phyloP scores from a whole-genome alignment of 192 early-diverging fungal genomes.

The Coemansia sp. region DNA sequence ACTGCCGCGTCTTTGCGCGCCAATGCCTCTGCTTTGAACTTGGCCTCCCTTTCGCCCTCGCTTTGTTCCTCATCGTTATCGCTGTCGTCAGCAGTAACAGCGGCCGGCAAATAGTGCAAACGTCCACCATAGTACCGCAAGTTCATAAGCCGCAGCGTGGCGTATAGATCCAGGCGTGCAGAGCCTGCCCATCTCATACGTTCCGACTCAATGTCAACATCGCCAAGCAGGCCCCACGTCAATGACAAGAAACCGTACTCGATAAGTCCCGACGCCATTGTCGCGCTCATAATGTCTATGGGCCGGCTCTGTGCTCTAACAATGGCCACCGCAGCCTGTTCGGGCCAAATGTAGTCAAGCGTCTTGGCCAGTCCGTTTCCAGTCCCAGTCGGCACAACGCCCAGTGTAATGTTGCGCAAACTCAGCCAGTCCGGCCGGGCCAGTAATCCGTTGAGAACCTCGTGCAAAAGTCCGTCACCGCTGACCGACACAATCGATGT shows the following conservation, averaged over 20 bases:
- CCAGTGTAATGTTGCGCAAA: conserved; percentile 38
- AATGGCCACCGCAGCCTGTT: conserved; percentile 54
- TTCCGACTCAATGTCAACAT: conserved; percentile 63
- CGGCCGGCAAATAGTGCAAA: conserved; percentile 56
- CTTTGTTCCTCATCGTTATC: not conserved
- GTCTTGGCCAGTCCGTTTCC: conserved; percentile 54
- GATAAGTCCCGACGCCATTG: conserved; percentile 38
- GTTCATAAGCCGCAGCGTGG: conserved; percentile 55
- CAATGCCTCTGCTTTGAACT: not conserved
- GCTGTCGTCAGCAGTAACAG: conserved; percentile 4
- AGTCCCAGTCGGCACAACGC: conserved; percentile 44
- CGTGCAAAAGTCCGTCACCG: conserved; percentile 51
- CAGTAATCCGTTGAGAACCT: conserved; percentile 49
- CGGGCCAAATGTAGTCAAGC: conserved; percentile 40
- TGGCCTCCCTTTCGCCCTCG: not conserved
- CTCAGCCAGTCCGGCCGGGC: conserved; percentile 43
- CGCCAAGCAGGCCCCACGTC: conserved; percentile 59
- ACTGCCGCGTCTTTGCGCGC: not conserved
- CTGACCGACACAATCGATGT: conserved; percentile 39
- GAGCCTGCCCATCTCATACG: conserved; percentile 54
- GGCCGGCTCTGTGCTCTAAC: conserved; percentile 52
- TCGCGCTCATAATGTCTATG: conserved; percentile 58
- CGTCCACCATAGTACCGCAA: conserved; percentile 60
- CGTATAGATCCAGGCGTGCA: conserved; percentile 48
- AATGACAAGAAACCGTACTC: conserved; percentile 56